Evolutionary conservation across 306 rosid species (phyloP).

Genomic region (Echinosophora koreensis): DNA sequence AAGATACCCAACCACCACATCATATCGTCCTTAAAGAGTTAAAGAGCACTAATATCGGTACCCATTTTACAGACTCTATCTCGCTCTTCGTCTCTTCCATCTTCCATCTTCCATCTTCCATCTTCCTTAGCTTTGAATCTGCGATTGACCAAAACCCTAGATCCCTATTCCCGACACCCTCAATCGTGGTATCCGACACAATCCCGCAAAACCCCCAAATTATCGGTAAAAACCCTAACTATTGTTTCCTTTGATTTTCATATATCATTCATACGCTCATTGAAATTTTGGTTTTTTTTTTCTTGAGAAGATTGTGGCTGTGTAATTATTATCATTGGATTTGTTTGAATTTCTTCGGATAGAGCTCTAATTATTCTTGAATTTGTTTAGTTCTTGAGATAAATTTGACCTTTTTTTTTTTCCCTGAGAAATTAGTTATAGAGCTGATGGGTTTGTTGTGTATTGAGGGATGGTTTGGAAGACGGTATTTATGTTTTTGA

Average conservation of each 20-base stretch:
- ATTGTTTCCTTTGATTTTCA: neutral
- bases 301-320: neutral
- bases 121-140: neutral
- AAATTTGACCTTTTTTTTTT: neutral
- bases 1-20: neutral
- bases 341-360: constrained; percentile 20
- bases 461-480: constrained; percentile 54
- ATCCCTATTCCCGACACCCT: constrained; percentile 36
- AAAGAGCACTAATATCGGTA: neutral
- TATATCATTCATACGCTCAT: neutral
- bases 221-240: constrained; percentile 57
- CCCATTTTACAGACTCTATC: neutral
- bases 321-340: neutral
- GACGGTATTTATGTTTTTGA: constrained; percentile 63
- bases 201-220: neutral
- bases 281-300: neutral
- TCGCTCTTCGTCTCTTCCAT: neutral
- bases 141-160: constrained; percentile 52
- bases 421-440: constrained; percentile 43
- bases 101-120: too few species aligned
- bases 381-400: neutral
- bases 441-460: constrained; percentile 49
- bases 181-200: constrained; percentile 35
- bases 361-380: too few species aligned
- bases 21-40: neutral